phyloP scores from a whole-genome alignment of 2,329 filamentous ascomycete genomes.

The Talaromyces sp. region DNA sequence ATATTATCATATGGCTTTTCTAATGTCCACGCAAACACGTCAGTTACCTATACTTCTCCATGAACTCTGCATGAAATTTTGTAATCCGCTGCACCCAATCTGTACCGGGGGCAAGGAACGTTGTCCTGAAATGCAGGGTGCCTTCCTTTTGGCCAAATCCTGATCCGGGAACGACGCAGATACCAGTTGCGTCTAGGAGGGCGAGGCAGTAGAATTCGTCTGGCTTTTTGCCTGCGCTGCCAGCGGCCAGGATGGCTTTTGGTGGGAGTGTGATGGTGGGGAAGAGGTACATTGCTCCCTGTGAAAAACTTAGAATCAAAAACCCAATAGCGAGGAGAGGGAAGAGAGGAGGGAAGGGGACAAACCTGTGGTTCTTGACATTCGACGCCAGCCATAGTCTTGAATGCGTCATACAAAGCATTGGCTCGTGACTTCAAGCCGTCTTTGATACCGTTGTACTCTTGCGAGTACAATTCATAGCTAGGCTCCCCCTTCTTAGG shows the following conservation, averaged over 20 bases:
- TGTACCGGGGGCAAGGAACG: slow-evolving; percentile 92
- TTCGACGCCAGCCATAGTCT: slow-evolving; percentile 91
- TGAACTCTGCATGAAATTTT: slow-evolving; percentile 88
- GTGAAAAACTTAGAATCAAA: slow-evolving; percentile 12
- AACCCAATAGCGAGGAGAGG: neutral
- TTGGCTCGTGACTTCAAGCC: slow-evolving; percentile 75
- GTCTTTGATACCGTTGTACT: slow-evolving; percentile 78
- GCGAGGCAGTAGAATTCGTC: slow-evolving; percentile 95
- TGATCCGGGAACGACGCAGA: slow-evolving; percentile 87
- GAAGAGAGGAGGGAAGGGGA: slow-evolving; percentile 13
- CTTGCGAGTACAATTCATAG: slow-evolving; percentile 75
- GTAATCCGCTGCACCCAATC: slow-evolving; percentile 87
- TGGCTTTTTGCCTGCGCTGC: slow-evolving; percentile 66
- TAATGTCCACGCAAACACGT: neutral
- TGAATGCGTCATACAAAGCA: slow-evolving; percentile 85
- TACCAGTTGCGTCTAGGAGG: slow-evolving; percentile 86
- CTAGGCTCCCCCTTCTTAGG: slow-evolving; percentile 79
- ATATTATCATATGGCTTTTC: neutral
- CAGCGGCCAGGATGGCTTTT: slow-evolving; percentile 73
- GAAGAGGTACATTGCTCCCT: slow-evolving; percentile 99
- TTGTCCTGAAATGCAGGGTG: slow-evolving; percentile 91
- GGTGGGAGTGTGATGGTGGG: slow-evolving; percentile 78
- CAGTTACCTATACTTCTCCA: slow-evolving; percentile 65
- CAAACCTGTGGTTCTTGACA: slow-evolving; percentile 73
- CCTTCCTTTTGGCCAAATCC: slow-evolving; percentile 93